Conservation (phyloP, 2,329 filamentous ascomycete species). For the Massarina eburnea region DNA sequence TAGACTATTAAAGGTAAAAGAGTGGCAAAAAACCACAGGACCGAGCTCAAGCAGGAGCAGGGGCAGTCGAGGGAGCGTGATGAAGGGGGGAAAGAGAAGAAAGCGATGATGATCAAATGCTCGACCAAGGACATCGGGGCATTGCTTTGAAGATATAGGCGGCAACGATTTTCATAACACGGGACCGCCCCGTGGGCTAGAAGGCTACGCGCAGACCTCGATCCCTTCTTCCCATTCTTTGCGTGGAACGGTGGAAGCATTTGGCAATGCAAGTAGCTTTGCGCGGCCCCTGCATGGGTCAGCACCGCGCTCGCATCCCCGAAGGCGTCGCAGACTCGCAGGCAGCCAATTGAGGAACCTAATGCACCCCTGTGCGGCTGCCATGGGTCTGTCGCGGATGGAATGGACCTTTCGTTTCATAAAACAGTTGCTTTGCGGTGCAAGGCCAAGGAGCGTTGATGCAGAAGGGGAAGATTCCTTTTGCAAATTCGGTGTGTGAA, state of each 20-base stretch:
- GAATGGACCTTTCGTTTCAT: slow-evolving; percentile 26
- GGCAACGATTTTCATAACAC: slow-evolving; percentile 16
- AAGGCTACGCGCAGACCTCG: neutral
- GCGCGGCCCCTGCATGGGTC: slow-evolving; percentile 18
- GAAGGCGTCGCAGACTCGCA: neutral
- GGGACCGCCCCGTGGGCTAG: neutral
- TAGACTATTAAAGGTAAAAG: neutral
- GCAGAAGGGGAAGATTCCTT: too few species aligned
- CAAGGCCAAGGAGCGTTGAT: too few species aligned
- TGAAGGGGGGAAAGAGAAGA: neutral
- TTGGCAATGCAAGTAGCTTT: neutral
- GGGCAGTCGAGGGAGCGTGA: slow-evolving; percentile 3
- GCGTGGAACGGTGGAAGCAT: neutral
- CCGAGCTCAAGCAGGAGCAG: neutral
- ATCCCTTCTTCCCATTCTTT: neutral
- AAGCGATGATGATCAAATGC: neutral
- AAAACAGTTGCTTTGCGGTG: too few species aligned
- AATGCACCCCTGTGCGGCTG: neutral
- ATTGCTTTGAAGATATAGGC: slow-evolving; percentile 15
- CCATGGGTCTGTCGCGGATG: slow-evolving; percentile 10
- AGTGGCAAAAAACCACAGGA: slow-evolving; percentile 2
- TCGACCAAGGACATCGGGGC: neutral
- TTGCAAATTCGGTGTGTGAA: too few species aligned
- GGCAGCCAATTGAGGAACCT: slow-evolving; percentile 10
- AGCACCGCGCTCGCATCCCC: neutral